Evolutionary conservation across 495 filamentous ascomycete species (phyloP).

Genomic region (Aspergillus ostianus): DNA sequence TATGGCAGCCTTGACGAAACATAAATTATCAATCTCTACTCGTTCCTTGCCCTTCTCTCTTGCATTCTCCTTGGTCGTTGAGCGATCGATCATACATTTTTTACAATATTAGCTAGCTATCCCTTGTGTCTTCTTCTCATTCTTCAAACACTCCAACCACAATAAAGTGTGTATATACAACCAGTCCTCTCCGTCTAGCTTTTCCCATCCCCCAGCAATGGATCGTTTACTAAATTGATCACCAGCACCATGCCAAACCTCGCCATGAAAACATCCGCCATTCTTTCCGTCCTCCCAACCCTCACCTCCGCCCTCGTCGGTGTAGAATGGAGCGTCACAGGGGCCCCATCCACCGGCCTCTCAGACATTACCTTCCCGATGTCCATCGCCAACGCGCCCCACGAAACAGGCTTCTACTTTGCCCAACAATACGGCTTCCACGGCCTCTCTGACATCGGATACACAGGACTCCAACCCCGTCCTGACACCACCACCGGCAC

Average conservation of each 20-base stretch:
- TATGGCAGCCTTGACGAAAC: no score
- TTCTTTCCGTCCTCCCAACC: constrained; percentile 15
- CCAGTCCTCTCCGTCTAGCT: no score
- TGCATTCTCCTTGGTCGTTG: no score
- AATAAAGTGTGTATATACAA: no score
- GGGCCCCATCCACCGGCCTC: constrained; percentile 16
- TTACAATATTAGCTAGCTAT: no score
- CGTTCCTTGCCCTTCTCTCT: no score
- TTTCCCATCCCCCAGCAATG: no score
- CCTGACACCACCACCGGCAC: constrained; percentile 11
- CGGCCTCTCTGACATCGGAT: constrained; percentile 22
- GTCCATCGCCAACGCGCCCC: constrained; percentile 23
- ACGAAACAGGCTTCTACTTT: constrained; percentile 27
- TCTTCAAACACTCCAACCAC: no score
- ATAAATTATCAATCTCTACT: no score
- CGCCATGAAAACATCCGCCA: constrained; percentile 19
- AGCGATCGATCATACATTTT: no score
- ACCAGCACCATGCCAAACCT: background rate
- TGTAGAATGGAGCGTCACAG: constrained; percentile 17
- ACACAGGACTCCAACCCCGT: constrained; percentile 31
- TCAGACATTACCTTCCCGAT: constrained; percentile 31
- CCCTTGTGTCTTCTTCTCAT: no score
- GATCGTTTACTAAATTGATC: no score
- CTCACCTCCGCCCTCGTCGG: constrained; percentile 23
- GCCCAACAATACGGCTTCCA: constrained; percentile 30